Evolutionary conservation across 2,329 filamentous ascomycete genomes (phyloP), one percentile per base, ranked within the genome.

Genomic region (Tolypocladium endophyticum): DNA sequence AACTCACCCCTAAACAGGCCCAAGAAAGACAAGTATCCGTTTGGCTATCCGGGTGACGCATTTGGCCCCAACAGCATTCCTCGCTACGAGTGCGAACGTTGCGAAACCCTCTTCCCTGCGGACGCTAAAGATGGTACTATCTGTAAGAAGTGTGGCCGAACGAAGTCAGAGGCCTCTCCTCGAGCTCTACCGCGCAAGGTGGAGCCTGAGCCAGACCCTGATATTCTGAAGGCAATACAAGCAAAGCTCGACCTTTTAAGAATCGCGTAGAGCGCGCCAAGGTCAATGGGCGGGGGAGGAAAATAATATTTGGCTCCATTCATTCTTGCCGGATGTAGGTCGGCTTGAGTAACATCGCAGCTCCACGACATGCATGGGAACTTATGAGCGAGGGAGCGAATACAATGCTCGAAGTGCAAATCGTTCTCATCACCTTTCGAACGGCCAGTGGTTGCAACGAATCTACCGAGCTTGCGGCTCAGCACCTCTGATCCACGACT

Each of bases 1-100:
- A 38, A 62, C 41, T 30, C n/a, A 35, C 12, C 55, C 16, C 59
- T 45, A 25, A 30, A 66, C 86, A 87, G 84, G 56, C 77, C 85
- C 61, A 89, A 88, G 74, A 84, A 82, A 67, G 79, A 83, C 67
- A 88, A 87, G 68, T 89, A 87, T 70, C 86, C 86, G 0, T 81
- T 84, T 63, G 87, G 86, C 52, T 89, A 89, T 69, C 87, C 86
- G 5, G 85, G 87, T 50, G 87, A 90, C 65, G 80, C 75, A 41
- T 83, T 81, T 57, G 81, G 81, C 2, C 72, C 74, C 3, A 79
- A 73, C 61, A 78, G 80, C 61, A 73, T 79, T 41, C 79, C 80
- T 30, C 76, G 82, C 58, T 82, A 82, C 68, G 77, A 77, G 38
- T 91, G 88, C 71, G 81, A 86, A 64, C 74, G 79, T 58, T 92